These are phyloP conservation scores for Didymella pomorum DNA, from an alignment of 2,329 filamentous ascomycete species.

Conservation along the genomic window DNA sequence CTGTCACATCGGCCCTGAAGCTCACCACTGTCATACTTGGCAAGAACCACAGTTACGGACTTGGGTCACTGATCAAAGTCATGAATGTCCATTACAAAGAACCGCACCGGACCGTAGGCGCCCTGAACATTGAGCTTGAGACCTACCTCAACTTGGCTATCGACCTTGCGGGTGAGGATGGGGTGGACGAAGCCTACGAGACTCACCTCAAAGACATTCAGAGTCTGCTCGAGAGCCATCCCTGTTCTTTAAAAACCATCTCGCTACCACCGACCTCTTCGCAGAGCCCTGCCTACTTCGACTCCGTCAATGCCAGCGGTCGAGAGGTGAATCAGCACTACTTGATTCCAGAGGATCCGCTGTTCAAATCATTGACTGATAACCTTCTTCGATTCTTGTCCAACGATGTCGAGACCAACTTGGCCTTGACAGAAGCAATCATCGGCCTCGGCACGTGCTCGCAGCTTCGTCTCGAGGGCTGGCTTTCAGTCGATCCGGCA, in stretches of 20 bases:
- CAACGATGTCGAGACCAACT: slow-evolving; percentile 90
- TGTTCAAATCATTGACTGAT: slow-evolving; percentile 60
- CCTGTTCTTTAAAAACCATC: slow-evolving; percentile 75
- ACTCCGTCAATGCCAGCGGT: slow-evolving; percentile 58
- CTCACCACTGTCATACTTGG: slow-evolving; percentile 85
- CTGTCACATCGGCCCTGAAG: slow-evolving; percentile 86
- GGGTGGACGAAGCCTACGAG: slow-evolving; percentile 77
- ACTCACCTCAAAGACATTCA: slow-evolving; percentile 75
- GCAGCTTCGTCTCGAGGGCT: slow-evolving; percentile 86
- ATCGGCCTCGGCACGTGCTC: slow-evolving; percentile 85
- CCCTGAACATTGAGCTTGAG: slow-evolving; percentile 77
- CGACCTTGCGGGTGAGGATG: slow-evolving; percentile 72
- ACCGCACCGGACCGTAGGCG: slow-evolving; percentile 72
- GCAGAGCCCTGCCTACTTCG: slow-evolving; percentile 60
- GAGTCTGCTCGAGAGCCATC: slow-evolving; percentile 73
- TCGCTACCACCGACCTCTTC: slow-evolving; percentile 67
- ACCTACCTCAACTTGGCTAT: slow-evolving; percentile 73
- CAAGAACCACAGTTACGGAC: slow-evolving; percentile 86
- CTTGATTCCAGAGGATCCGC: slow-evolving; percentile 68
- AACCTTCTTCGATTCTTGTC: slow-evolving; percentile 83
- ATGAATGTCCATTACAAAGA: slow-evolving; percentile 64
- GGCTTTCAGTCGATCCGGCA: slow-evolving; percentile 78
- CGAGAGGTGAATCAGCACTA: slow-evolving; percentile 68
- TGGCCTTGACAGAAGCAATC: slow-evolving; percentile 84
- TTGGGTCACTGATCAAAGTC: slow-evolving; percentile 76